These are phyloP conservation scores for Fusarium paranaense DNA, from an alignment of 2,329 filamentous ascomycete species.

Conservation along the genomic window DNA sequence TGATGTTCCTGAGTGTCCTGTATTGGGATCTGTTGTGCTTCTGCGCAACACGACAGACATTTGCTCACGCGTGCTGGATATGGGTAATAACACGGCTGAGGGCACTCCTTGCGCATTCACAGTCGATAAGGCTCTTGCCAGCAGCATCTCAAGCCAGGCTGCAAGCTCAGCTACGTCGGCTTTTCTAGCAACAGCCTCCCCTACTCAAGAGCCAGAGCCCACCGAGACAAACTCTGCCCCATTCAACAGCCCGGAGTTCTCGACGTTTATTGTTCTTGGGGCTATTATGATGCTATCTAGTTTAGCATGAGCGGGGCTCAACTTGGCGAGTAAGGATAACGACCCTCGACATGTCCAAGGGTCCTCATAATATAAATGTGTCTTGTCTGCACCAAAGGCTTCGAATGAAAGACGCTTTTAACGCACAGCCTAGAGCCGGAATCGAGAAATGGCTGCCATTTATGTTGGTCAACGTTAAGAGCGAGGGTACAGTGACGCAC, in stretches of 20 bases:
- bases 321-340: not conserved
- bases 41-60: not conserved
- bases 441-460: not conserved
- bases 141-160: not conserved
- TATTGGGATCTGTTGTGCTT: not conserved
- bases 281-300: not conserved
- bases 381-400: not conserved
- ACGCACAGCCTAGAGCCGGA: not conserved
- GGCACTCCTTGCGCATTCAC: not conserved
- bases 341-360: not conserved
- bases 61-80: not conserved
- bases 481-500: not conserved
- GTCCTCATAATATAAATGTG: not conserved
- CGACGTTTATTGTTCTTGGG: not conserved
- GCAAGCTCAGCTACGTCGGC: not conserved
- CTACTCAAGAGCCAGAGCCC: not conserved
- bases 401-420: not conserved
- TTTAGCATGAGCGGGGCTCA: not conserved
- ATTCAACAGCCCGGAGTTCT: not conserved
- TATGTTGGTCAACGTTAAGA: not conserved
- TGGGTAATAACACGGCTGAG: not conserved
- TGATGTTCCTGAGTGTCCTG: not conserved
- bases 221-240: not conserved
- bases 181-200: not conserved
- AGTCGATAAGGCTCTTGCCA: not conserved